A percentile compares a stretch with the other conserved stretches of the same genome.
These are phyloP conservation scores for Solanum rostratum DNA, from an alignment of 257 asterid genomes.

Conservation along the genomic window DNA sequence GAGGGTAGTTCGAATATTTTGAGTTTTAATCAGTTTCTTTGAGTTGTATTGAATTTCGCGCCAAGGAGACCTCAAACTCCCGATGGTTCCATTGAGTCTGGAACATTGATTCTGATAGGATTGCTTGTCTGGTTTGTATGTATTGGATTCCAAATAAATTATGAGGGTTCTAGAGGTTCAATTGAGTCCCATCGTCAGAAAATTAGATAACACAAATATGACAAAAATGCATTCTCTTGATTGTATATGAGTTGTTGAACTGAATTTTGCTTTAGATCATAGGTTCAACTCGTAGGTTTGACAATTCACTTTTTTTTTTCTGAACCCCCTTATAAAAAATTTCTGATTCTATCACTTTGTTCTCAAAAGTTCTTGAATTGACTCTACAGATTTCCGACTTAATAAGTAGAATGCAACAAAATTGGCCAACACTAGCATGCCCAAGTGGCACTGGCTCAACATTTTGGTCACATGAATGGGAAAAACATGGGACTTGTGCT, in stretches of 20 bases:
- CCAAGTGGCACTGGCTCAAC: constrained; percentile 59
- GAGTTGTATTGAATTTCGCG: too few species aligned
- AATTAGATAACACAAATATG: background rate
- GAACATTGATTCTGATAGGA: too few species aligned
- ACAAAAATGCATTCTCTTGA: background rate
- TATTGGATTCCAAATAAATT: too few species aligned
- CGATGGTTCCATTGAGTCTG: too few species aligned
- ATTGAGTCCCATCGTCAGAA: background rate
- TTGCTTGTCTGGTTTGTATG: too few species aligned
- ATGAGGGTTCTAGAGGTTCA: background rate
- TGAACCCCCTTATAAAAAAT: rapidly evolving
- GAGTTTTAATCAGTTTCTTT: too few species aligned
- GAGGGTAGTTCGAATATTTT: too few species aligned
- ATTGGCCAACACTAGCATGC: constrained; percentile 70
- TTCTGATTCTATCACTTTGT: rapidly evolving
- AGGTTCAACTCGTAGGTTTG: background rate
- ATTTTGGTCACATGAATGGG: constrained; percentile 86
- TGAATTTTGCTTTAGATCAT: background rate
- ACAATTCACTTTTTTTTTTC: background rate
- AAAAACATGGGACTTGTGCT: constrained; percentile 73
- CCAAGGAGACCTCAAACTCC: too few species aligned
- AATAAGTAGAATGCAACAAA: constrained; percentile 48
- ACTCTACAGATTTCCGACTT: constrained; percentile 44
- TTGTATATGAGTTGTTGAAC: too few species aligned
- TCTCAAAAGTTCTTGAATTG: background rate